Evolutionary conservation across 305 asterid genomes (phyloP), one percentile per base, ranked within the genome.

Genomic region (Ajuga reptans): DNA sequence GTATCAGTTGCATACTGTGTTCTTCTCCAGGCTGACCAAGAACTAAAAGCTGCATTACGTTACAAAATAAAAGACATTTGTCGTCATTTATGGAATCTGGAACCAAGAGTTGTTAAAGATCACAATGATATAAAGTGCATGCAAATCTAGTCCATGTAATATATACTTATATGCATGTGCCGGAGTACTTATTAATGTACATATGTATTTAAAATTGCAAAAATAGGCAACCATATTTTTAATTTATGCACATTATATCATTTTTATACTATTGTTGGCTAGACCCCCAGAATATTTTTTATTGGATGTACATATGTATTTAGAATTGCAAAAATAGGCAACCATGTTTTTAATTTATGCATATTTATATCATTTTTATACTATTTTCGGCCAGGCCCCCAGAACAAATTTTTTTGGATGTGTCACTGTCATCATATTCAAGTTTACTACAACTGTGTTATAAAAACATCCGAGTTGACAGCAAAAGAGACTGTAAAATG

Each of bases 1-100:
- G 87, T 71, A 92, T 86, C 80, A 92, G 76, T 81, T 92, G 93
- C 84, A 92, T 86, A 76, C 81, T 87, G 68, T 83, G 82, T 76
- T 86, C 98, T 84, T 92, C 97, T 64, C 98, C 97, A 66, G 89
- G 83, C 84, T 83, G 96, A 43, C 98, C 98, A 71, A 83, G 75
- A 58, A 79, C 69, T 76, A 92, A 78, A 65, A 88, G 93, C 98
- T 92, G 85, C 68, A 66, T 64, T 36, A 54, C 63, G 45, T 77
- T 62, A 70, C 47, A 75, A 69, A 37, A 72, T 72, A 27, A 56
- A 34, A 18, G 43, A 53, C 21, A 64, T 69, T 39, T 51, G 43
- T 55, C 47, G 64, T 57, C 59, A 50, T 46, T 55, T 21, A 21
- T 27, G 6, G 17, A 17, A 55, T n/a, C 16, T 61, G 43, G 33